Evolutionary conservation across 345 rosid genomes (phyloP), one percentile per base, ranked within the genome.

Genomic region (Lepidium africanum): DNA sequence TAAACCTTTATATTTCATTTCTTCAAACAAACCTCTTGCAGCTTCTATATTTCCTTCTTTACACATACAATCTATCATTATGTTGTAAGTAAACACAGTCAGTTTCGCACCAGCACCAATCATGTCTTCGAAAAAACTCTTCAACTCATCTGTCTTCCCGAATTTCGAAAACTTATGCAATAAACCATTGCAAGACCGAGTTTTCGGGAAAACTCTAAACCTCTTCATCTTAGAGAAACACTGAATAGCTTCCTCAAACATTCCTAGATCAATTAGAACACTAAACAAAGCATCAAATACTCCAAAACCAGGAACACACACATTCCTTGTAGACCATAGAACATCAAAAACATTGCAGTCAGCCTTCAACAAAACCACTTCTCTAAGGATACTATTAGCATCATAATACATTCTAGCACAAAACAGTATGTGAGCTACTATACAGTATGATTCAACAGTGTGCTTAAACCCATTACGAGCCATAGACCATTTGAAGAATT

Each of bases 271-370:
- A 72, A 88, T 79, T 56, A 84, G 73, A 71, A 80, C 83, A 65
- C 85, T 81, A 76, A 88, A 88, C 69, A 88, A 78, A 56, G 87
- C 83, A 88, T 88, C 88, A 71, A 88, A 88, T 11, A 88, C 91
- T 36, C 91, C 95, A 69, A 74, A 86, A 6, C 85, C 86, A 16
- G 65, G 79, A 37, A 74, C 73, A 58, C 82, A 84, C 14, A 83
- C 83, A 47, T 79, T 84, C 81, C 87, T 81, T 2, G 86, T 83
- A 6, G 82, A 83, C 95, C 95, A 88, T 13, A 88, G 52, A 56
- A 80, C 75, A 67, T 88, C 86, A 56, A 88, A 86, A 67, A 77
- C 73, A 57, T 86, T 85, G 60, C 68, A 80, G 39, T 78, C 81
- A 0, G 65, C 15, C 39, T 63, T 63, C 0, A 45, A 79, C 49